Conservation (phyloP, 768 basidiomycete species). For the Lanmaoa pseudosensibilis region DNA sequence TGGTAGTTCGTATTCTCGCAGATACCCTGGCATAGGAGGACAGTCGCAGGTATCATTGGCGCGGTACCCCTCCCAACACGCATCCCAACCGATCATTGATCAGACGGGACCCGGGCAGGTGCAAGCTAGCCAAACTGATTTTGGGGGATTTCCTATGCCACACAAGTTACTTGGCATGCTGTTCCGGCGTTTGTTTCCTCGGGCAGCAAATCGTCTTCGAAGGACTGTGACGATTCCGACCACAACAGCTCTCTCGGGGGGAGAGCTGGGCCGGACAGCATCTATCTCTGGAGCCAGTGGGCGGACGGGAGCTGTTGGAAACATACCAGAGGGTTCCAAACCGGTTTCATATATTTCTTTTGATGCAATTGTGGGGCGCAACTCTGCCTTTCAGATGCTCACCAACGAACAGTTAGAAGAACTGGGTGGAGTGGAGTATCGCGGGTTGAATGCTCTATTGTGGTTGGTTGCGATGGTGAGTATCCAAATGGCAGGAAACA, state of each 20-base stretch:
- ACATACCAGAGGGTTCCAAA: slow-evolving; percentile 41
- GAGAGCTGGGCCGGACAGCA: slow-evolving; percentile 29
- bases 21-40: slow-evolving; percentile 10
- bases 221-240: slow-evolving; percentile 76
- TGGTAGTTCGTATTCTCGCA: slow-evolving; percentile 15
- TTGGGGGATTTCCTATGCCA: slow-evolving; percentile 79
- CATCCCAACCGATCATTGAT: slow-evolving; percentile 14
- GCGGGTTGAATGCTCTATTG: slow-evolving; percentile 74
- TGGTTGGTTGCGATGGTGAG: slow-evolving; percentile 79
- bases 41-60: slow-evolving; percentile 16
- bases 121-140: slow-evolving; percentile 43
- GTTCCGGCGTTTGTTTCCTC: slow-evolving; percentile 62
- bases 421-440: slow-evolving; percentile 91
- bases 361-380: slow-evolving; percentile 79
- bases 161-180: slow-evolving; percentile 50
- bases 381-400: slow-evolving; percentile 68
- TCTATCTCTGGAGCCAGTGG: slow-evolving; percentile 16
- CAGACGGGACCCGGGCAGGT: slow-evolving; percentile 11
- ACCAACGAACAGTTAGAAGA: slow-evolving; percentile 86
- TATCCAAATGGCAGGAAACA: slow-evolving; percentile 7
- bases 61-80: slow-evolving; percentile 16
- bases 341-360: slow-evolving; percentile 83
- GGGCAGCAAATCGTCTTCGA: slow-evolving; percentile 53
- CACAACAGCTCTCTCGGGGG: slow-evolving; percentile 53
- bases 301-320: slow-evolving; percentile 6